phyloP scores from a whole-genome alignment of 306 rosid genomes.

The Ziziphus jujuba region DNA sequence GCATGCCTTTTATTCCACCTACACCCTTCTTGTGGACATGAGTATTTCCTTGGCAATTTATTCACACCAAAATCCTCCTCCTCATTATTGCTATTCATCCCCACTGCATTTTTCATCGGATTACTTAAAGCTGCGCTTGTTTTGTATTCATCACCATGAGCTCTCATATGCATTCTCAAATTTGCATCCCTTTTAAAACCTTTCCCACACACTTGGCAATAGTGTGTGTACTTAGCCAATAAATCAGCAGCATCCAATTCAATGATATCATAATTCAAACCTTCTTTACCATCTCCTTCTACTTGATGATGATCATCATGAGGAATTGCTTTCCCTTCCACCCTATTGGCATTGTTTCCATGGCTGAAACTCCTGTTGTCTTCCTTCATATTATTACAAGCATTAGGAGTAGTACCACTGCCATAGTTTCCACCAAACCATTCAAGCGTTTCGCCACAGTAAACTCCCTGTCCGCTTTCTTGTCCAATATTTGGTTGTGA shows the following conservation, averaged over 20 bases:
- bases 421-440: slow-evolving; percentile 50
- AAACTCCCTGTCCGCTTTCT: not conserved
- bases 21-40: slow-evolving; percentile 93
- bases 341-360: slow-evolving; percentile 12
- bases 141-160: slow-evolving; percentile 93
- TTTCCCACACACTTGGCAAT: slow-evolving; percentile 87
- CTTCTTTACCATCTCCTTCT: slow-evolving; percentile 21
- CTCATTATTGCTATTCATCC: not conserved
- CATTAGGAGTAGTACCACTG: not conserved
- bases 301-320: not conserved
- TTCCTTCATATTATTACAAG: not conserved
- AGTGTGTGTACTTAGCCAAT: slow-evolving; percentile 89
- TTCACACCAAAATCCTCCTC: slow-evolving; percentile 15
- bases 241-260: slow-evolving; percentile 70
- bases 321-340: not conserved
- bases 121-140: slow-evolving; percentile 71
- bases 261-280: slow-evolving; percentile 45
- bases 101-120: slow-evolving; percentile 40
- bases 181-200: slow-evolving; percentile 93
- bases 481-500: not conserved
- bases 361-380: not conserved
- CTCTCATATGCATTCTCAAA: slow-evolving; percentile 97
- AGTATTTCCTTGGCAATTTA: slow-evolving; percentile 53
- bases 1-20: slow-evolving; percentile 81
- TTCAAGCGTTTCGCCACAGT: slow-evolving; percentile 24